These are phyloP conservation scores for Silene conica DNA, from an alignment of 148 eudicot species.

Conservation along the genomic window DNA sequence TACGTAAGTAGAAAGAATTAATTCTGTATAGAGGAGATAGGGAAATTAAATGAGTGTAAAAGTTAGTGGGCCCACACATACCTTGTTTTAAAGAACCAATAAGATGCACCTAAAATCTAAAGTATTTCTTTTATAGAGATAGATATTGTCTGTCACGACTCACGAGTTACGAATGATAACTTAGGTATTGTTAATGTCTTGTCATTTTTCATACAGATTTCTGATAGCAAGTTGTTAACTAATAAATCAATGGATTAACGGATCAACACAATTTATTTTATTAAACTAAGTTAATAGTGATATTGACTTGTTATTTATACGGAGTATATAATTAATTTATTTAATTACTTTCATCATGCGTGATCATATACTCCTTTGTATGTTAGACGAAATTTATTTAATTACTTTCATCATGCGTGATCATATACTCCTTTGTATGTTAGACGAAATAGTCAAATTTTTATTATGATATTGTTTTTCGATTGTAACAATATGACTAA, in stretches of 20 bases:
- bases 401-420: constrained; percentile 13
- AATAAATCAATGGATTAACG: constrained; percentile 4
- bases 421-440: neutral
- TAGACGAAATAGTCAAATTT: neutral
- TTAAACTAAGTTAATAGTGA: neutral
- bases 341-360: constrained; percentile 8
- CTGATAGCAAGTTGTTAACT: constrained; percentile 8
- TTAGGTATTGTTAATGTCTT: constrained; percentile 6
- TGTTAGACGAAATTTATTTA: neutral
- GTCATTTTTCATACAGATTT: neutral
- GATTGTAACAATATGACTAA: too few relatives aligned
- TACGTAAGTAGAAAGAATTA: too few relatives aligned
- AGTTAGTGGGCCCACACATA: too few relatives aligned
- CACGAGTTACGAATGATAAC: too few relatives aligned
- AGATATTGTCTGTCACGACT: too few relatives aligned
- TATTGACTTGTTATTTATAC: constrained; percentile 9
- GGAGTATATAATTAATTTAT: neutral
- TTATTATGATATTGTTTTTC: too few relatives aligned
- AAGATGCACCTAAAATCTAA: too few relatives aligned
- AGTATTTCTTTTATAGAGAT: too few relatives aligned
- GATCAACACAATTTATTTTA: neutral
- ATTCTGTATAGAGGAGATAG: too few relatives aligned
- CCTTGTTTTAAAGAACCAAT: too few relatives aligned
- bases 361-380: neutral
- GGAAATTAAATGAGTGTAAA: too few relatives aligned